phyloP scores from a whole-genome alignment of 306 rosid genomes.

The Benincasa hispida region DNA sequence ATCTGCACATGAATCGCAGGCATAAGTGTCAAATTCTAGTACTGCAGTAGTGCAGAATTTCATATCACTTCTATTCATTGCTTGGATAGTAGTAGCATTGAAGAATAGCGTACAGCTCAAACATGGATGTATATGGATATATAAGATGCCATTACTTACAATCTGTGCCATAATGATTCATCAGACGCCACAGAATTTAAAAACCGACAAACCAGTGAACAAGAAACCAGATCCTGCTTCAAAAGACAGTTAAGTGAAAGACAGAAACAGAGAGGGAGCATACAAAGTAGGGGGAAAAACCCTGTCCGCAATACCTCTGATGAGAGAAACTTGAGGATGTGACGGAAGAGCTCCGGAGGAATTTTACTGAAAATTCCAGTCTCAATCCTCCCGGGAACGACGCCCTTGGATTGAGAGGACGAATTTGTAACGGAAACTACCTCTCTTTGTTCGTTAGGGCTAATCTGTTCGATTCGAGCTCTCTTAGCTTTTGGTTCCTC shows the following conservation, averaged over 20 bases:
- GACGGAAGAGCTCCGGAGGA: slow-evolving; percentile 70
- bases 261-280: not conserved
- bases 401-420: slow-evolving; percentile 10
- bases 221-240: slow-evolving; percentile 63
- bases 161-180: slow-evolving; percentile 88
- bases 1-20: slow-evolving; percentile 26
- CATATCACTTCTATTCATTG: too few species aligned
- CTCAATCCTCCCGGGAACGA: slow-evolving; percentile 35
- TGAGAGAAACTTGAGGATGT: slow-evolving; percentile 81
- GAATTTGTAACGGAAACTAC: slow-evolving; percentile 12
- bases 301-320: slow-evolving; percentile 39
- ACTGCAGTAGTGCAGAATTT: too few species aligned
- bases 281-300: not conserved
- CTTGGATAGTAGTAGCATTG: too few species aligned
- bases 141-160: slow-evolving; percentile 34
- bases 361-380: slow-evolving; percentile 58
- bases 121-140: not conserved
- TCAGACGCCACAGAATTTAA: slow-evolving; percentile 76
- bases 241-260: not conserved
- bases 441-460: slow-evolving; percentile 4
- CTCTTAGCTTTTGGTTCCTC: slow-evolving; percentile 46
- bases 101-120: not conserved
- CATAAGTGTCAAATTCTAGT: not conserved
- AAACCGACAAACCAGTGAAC: slow-evolving; percentile 70
- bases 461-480: slow-evolving; percentile 21